Conservation (phyloP, 441 rosid genomes). For the Omphalea diandra region DNA sequence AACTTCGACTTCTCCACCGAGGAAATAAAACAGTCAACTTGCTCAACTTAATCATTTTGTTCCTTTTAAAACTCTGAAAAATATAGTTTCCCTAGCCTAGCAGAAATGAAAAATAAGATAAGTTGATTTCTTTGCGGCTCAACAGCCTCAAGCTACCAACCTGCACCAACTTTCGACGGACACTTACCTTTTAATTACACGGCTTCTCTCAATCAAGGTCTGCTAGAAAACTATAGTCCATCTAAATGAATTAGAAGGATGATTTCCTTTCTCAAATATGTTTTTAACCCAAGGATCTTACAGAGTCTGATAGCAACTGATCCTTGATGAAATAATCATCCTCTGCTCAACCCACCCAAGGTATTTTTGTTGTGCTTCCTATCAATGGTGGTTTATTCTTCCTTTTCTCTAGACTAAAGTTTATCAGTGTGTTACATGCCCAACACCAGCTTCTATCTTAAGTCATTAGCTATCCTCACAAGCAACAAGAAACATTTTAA, state of each 20-base stretch:
- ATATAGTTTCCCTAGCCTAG: not conserved
- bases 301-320: not conserved
- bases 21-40: not conserved
- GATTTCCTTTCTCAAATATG: not conserved
- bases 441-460: no score
- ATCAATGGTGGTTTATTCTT: not conserved
- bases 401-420: no score
- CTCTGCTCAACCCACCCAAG: not conserved
- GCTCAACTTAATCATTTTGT: not conserved
- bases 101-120: not conserved
- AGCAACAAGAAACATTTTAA: not conserved
- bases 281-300: not conserved
- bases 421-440: no score
- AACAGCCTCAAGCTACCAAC: not conserved
- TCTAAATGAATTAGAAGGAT: not conserved
- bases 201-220: not conserved
- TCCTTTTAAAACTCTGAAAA: not conserved
- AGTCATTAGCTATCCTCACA: not conserved
- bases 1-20: not conserved
- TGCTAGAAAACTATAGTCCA: not conserved
- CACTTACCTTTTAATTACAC: no score
- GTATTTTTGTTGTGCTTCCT: not conserved
- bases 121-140: not conserved
- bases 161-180: no score
- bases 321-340: not conserved